phyloP scores from a whole-genome alignment of 495 filamentous ascomycete genomes.

The Aspergillus mulundensis region DNA sequence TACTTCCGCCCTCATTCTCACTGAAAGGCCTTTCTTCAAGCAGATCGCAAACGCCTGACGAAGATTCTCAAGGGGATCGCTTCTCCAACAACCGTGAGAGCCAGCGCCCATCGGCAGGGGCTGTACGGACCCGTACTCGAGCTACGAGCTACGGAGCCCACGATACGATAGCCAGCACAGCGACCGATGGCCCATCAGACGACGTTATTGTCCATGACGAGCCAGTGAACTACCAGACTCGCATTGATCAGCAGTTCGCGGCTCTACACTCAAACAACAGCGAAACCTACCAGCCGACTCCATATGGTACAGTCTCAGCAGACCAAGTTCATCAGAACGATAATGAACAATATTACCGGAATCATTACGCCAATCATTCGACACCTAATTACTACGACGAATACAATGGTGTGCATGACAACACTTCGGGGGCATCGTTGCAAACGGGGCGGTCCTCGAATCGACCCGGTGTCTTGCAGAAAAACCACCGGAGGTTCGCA shows the following conservation, averaged over 20 bases:
- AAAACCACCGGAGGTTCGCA: conserved; percentile 77
- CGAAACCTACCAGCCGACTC: conserved; percentile 25
- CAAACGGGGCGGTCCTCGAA: conserved; percentile 42
- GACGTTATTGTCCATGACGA: conserved; percentile 26
- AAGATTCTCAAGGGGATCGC: conserved; percentile 28
- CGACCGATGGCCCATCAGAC: conserved; percentile 31
- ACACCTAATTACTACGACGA: conserved; percentile 48
- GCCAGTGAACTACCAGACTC: conserved; percentile 38
- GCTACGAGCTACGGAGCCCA: conserved; percentile 37
- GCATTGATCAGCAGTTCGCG: conserved; percentile 45
- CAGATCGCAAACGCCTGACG: conserved; percentile 40
- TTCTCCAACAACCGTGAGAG: conserved; percentile 24
- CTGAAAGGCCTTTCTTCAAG: conserved; percentile 49
- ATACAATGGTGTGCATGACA: conserved; percentile 35
- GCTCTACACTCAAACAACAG: conserved; percentile 36
- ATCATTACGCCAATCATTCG: conserved; percentile 35
- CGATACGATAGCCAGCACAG: conserved; percentile 28
- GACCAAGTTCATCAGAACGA: conserved; percentile 34
- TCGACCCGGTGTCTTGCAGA: conserved; percentile 62
- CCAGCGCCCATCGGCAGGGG: conserved; percentile 35
- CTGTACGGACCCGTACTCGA: conserved; percentile 23
- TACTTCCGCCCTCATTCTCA: conserved; percentile 74
- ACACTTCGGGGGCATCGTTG: conserved; percentile 37
- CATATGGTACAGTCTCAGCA: conserved; percentile 29
- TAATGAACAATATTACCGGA: conserved; percentile 36